Evolutionary conservation across 768 basidiomycete genomes (phyloP).

Genomic region (Calocera cornea): DNA sequence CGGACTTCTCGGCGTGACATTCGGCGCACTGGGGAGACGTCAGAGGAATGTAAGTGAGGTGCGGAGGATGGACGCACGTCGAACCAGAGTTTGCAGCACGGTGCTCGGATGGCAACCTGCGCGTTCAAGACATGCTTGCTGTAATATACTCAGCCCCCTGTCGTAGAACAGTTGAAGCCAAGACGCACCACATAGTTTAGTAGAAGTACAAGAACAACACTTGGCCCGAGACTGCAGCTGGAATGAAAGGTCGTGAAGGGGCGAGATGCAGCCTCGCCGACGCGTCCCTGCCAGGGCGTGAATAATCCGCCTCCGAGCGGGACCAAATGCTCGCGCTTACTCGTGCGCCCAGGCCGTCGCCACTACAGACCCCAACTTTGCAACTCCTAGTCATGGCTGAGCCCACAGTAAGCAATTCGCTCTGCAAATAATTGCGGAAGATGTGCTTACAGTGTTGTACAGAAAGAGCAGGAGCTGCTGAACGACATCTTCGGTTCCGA

Average conservation of each 20-base stretch:
- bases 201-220: background rate
- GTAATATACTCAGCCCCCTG: background rate
- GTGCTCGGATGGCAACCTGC: constrained; percentile 89
- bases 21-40: constrained; percentile 48
- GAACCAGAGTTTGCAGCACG: constrained; percentile 96
- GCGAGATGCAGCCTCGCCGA: too few relatives aligned
- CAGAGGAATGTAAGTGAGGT: background rate
- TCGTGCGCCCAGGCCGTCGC: background rate
- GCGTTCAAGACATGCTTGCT: constrained; percentile 96
- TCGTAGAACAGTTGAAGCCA: background rate
- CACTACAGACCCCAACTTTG: background rate
- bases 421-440: background rate
- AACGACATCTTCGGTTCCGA: constrained; percentile 1
- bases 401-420: background rate
- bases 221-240: too few relatives aligned
- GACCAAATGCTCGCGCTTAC: background rate
- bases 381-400: background rate
- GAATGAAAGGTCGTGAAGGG: too few relatives aligned
- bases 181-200: background rate
- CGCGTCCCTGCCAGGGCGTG: too few relatives aligned
- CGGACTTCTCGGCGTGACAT: constrained; percentile 78
- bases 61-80: constrained; percentile 33
- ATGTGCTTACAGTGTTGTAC: background rate
- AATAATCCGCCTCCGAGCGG: background rate
- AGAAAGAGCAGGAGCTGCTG: background rate